Percentiles rank a stretch among this genome's conserved stretches.
phyloP scores from a whole-genome alignment of 768 basidiomycete species.

The Kwoniella dejecticola region DNA sequence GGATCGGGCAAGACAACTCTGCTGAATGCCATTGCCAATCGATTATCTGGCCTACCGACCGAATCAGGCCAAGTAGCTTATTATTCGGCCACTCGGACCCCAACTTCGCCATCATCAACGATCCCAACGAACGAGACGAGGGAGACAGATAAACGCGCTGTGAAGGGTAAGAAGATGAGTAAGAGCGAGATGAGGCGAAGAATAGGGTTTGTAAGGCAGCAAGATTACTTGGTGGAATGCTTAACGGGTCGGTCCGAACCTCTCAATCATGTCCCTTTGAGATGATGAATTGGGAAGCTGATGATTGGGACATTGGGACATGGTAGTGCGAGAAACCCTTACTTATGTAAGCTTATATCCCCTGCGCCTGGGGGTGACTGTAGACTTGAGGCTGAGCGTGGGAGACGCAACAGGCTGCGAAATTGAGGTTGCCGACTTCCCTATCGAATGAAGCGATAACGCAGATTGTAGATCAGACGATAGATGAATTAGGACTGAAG shows the following conservation, averaged over 20 bases:
- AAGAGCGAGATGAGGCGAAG: slow-evolving; percentile 43
- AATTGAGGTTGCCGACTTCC: slow-evolving; percentile 59
- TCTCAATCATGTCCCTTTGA: no score
- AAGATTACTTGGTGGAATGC: slow-evolving; percentile 58
- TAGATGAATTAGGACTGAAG: slow-evolving; percentile 58
- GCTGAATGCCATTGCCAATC: slow-evolving; percentile 54
- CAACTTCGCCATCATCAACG: slow-evolving; percentile 35
- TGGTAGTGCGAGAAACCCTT: slow-evolving; percentile 57
- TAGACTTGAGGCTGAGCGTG: neutral
- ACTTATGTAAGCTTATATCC: slow-evolving; percentile 40
- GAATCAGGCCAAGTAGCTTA: slow-evolving; percentile 43
- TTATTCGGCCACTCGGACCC: no score
- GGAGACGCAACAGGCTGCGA: slow-evolving; percentile 46
- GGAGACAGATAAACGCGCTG: no score
- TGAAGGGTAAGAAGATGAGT: slow-evolving; percentile 23
- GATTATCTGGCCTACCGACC: slow-evolving; percentile 50
- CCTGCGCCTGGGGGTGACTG: no score
- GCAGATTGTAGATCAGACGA: slow-evolving; percentile 59
- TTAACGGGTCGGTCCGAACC: slow-evolving; percentile 56
- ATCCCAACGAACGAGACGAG: no score
- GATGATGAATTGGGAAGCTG: no score
- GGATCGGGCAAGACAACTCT: slow-evolving; percentile 57
- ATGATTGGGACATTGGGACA: neutral
- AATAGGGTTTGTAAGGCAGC: slow-evolving; percentile 58
- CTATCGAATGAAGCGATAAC: slow-evolving; percentile 46